Evolutionary conservation across 2,329 filamentous ascomycete species (phyloP), one percentile per base, ranked within the genome.

Genomic region (Passalora sequoiae): DNA sequence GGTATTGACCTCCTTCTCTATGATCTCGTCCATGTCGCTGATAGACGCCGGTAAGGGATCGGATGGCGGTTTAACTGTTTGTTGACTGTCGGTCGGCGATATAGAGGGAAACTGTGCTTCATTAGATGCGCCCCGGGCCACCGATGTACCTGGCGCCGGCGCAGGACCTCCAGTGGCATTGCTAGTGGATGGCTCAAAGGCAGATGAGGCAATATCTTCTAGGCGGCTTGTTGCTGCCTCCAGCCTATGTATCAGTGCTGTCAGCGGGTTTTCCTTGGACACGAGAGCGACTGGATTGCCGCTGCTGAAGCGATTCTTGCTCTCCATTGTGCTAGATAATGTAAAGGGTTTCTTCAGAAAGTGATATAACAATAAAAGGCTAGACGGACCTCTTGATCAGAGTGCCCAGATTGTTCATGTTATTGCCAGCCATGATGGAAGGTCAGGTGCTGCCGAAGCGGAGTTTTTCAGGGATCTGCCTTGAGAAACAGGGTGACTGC

Each of bases 181-280:
- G 47, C 43, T 45, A 19, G 39, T 41, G 24, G 60, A 32, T 22
- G 52, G 40, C 67, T 84, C 82, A 55, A 78, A 71, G 42, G 69
- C 61, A n/a, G 87, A 84, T 54, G 86, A 81, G 33, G 92, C 91
- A 61, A 98, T 95, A 66, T 98, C 92, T 72, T 98, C 92, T 44
- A 98, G 80, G 46, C 92, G 83, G 53, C 89, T 92, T 40, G 92
- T 98, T 28, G 92, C 92, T 66, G 92, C 92, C 76, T 98, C 92
- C 58, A 98, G 85, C 71, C 92, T 98, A 65, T 55, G 53, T 44
- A 73, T 62, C 53, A 68, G 55, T 40, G 47, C 63, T 46, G 68
- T 80, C 66, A 80, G 77, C 60, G 65, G 55, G 49, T 62, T 68
- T 60, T 68, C 53, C 44, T 40, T 25, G 22, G 52, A 39, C 32